phyloP scores from a whole-genome alignment of 768 basidiomycete genomes.

The Agaricus bisporus region DNA sequence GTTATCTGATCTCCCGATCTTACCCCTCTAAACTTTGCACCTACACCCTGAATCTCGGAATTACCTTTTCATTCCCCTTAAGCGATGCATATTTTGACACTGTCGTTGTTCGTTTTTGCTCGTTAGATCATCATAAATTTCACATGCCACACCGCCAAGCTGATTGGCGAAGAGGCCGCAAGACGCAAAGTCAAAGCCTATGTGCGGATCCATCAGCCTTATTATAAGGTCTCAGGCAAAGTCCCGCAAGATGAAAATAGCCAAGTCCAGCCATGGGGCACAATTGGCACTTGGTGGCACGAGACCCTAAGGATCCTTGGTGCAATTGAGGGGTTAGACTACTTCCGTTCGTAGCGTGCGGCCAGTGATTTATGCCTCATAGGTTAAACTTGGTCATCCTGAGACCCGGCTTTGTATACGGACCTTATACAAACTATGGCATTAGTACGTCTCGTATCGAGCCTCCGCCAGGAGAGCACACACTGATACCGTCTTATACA shows the following conservation, averaged over 20 bases:
- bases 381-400: slow-evolving; percentile 81
- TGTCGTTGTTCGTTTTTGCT: not conserved
- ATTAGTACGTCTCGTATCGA: slow-evolving; percentile 39
- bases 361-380: slow-evolving; percentile 11
- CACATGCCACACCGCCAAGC: slow-evolving; percentile 62
- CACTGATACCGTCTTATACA: slow-evolving; percentile 20
- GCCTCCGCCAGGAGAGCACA: slow-evolving; percentile 4
- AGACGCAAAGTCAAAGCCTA: slow-evolving; percentile 74
- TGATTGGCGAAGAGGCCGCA: slow-evolving; percentile 75
- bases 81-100: not conserved
- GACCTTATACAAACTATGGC: slow-evolving; percentile 73
- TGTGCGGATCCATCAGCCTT: slow-evolving; percentile 70
- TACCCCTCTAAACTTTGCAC: slow-evolving; percentile 6
- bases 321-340: slow-evolving; percentile 60
- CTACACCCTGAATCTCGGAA: not conserved
- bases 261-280: slow-evolving; percentile 63
- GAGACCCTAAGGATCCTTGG: slow-evolving; percentile 73
- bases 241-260: slow-evolving; percentile 64
- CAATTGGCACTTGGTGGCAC: slow-evolving; percentile 84
- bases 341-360: not conserved
- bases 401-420: slow-evolving; percentile 71
- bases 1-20: slow-evolving; percentile 16
- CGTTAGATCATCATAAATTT: slow-evolving; percentile 69
- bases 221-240: slow-evolving; percentile 71
- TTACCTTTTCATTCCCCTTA: not conserved